Evolutionary conservation across 2,329 filamentous ascomycete species (phyloP).

Genomic region (Grosmannia huntii): DNA sequence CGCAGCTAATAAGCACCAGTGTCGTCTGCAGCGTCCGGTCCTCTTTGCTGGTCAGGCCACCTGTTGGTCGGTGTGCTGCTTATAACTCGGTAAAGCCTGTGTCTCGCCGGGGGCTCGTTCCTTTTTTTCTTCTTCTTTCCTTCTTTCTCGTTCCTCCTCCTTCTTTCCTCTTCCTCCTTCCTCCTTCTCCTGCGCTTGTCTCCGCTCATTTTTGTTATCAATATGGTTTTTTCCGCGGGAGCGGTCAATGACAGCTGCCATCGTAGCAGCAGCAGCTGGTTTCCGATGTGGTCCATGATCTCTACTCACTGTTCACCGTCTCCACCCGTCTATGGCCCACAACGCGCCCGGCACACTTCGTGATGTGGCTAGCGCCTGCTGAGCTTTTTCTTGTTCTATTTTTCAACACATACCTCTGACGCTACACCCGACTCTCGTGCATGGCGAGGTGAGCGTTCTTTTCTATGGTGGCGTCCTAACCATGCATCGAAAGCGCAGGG

Average conservation of each 20-base stretch:
- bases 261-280: neutral
- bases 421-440: too few relatives aligned
- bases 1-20: neutral
- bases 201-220: neutral
- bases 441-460: neutral
- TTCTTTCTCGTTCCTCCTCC: neutral
- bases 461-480: neutral
- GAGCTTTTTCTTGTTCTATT: neutral
- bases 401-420: neutral
- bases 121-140: neutral
- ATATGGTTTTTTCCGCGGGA: neutral
- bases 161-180: neutral
- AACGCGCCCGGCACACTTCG: neutral
- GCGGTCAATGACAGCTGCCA: neutral
- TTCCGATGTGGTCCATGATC: neutral
- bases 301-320: neutral
- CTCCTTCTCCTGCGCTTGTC: neutral
- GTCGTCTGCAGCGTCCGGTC: too few relatives aligned
- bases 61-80: too few relatives aligned
- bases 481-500: neutral
- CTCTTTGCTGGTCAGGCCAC: too few relatives aligned
- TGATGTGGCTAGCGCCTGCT: constrained; percentile 5
- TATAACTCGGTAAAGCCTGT: neutral
- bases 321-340: neutral
- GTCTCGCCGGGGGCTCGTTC: neutral